Base-by-base conservation (phyloP, 768 basidiomycete species). In the Thelephora aurantiotincta region DNA sequence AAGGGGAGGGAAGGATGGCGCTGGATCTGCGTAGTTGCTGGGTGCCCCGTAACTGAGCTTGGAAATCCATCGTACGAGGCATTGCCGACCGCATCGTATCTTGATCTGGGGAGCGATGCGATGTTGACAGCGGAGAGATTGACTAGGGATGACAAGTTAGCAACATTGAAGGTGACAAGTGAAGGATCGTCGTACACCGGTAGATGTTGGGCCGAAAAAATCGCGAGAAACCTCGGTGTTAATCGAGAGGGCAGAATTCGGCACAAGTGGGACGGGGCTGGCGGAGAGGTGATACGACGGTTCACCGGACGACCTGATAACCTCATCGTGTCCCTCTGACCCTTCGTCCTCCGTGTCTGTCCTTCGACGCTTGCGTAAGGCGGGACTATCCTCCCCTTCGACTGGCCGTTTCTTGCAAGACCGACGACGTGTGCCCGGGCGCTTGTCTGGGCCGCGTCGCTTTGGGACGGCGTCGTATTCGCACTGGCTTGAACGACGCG, bases 361-460 rank as follows among this genome's bases (percentile, higher is more conserved):
- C 62, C 59, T 65, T 65, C 59, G 60, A 62, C 20, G 58, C 58
- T 26, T 44, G 45, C 11, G 16, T 14, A 22, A 1, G 38, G 49
- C 38, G 6, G 47, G 33, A 20, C 53, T 44, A 5, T 56, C 47
- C n/a, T 54, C 55, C 37, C 72, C 65, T 46, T 74, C 71, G 33
- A 70, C 63, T 33, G 75, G 72, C 50, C 82, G 71, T 70, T 85
- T 88, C 76, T 88, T 88, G 72, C 83, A 87, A 48, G 80, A 81
- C 55, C 86, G 73, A 60, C 85, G 82, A 52, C 85, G 75, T 49
- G 84, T 87, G 23, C 86, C 86, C 50, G 86, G 86, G 57, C 76
- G 77, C 66, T 86, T 88, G 72, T 89, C 86, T 52, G 86, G 86
- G 2, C 87, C 87, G 51, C 86, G 74, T 51, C 87, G 78, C 64